phyloP scores from a whole-genome alignment of 163 green algal genomes.

The Smithsoniella earleae region DNA sequence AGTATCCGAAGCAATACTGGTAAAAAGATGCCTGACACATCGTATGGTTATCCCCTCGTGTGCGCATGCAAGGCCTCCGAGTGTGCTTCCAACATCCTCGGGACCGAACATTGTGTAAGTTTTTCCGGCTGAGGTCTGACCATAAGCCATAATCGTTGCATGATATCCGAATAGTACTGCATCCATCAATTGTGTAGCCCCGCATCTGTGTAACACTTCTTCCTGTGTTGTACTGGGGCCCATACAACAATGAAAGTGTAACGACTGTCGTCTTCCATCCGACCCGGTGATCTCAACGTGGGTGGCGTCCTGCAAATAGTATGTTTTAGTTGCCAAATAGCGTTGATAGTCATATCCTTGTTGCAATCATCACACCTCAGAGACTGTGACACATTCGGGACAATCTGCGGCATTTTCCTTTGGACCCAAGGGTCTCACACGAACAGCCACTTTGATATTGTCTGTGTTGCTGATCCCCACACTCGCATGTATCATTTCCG shows the following conservation, averaged over 20 bases:
- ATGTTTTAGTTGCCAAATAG: background rate
- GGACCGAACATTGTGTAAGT: conserved; percentile 70
- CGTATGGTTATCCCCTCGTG: conserved; percentile 66
- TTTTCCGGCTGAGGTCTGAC: conserved; percentile 71
- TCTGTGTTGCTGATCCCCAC: conserved; percentile 37
- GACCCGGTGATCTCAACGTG: conserved; percentile 3
- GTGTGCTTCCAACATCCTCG: conserved; percentile 44
- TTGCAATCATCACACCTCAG: conserved; percentile 17
- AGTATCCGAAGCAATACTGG: background rate
- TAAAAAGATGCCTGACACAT: conserved; percentile 37
- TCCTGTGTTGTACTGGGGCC: conserved; percentile 53
- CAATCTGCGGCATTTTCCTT: background rate
- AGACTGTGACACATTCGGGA: background rate
- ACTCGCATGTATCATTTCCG: background rate
- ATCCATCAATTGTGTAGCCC: conserved; percentile 75
- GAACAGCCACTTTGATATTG: conserved; percentile 75
- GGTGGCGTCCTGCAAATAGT: conserved; percentile 14
- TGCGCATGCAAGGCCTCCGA: conserved; percentile 45
- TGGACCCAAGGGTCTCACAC: conserved; percentile 61
- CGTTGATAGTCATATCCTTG: too few relatives aligned
- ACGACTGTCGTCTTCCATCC: conserved; percentile 32
- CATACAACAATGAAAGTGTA: conserved; percentile 75
- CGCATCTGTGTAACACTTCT: conserved; percentile 69
- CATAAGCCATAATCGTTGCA: conserved; percentile 81
- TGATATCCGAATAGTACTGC: conserved; percentile 73